Base-by-base conservation (phyloP, 768 basidiomycete species). In the Phlebiopsis flavidoalba region DNA sequence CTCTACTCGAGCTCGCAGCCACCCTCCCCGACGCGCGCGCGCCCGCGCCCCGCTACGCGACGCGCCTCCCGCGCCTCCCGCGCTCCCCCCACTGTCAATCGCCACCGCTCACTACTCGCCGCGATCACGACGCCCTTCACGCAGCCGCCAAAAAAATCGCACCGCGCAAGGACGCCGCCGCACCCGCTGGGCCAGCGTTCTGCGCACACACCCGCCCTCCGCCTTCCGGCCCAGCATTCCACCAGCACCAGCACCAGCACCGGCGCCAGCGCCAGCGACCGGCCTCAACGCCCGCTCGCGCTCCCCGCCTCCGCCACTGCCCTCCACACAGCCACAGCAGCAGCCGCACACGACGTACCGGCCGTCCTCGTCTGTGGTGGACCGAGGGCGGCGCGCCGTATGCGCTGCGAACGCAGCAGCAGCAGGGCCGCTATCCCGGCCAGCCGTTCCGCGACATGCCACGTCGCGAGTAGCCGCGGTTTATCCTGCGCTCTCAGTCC, bases 111-210 rank as follows among this genome's bases (percentile, higher is more conserved):
- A n/a, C n/a, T n/a, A n/a, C 66, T 78, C 8, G 70, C 79, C 22
- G 76, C 76, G 37, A 80, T 77, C 64, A 78, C 73, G 14, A 68
- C 73, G 11, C 83, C 69, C 57, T 84, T 66, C 71, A 69, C 68
- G 61, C 62, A 78, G 80, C 71, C 85, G n/a, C n/a, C n/a, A n/a
- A 88, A 88, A 89, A 88, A 88, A 89, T 80, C 86, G 59, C 80
- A 76, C 69, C 83, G 87, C 87, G 87, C 87, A 88, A n/a, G n/a
- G 87, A 86, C 82, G 87, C 80, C 79, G 79, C 81, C 67, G 69
- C 68, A 31, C 26, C 26, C 60, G 69, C 86, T 82, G 87, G 86
- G 87, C 85, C 84, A 76, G 81, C 82, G 86, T 86, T n/a, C 87
- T 88, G 87, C 87, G 87, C 84, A 80, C 43, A 58, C 47, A n/a